Percentiles rank a stretch among this genome's conserved stretches.
Conservation (phyloP, 495 filamentous ascomycete genomes). For the Aspergillus funiculosus region DNA sequence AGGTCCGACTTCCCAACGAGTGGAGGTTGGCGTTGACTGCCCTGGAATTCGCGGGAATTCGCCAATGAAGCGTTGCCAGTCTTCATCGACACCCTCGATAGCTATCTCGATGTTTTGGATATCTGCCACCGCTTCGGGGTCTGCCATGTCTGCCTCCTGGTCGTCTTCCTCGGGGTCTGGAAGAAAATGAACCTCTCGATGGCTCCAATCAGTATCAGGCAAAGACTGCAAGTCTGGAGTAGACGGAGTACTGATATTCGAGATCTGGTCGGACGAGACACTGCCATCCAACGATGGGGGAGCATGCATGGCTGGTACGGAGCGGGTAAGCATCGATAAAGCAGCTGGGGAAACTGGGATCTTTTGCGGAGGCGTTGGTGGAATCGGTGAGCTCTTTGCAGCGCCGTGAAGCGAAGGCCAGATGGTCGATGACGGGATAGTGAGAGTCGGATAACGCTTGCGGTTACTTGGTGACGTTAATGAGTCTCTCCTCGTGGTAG, state of each 20-base stretch:
- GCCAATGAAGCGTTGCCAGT: slow-evolving; percentile 38
- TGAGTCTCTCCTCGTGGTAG: slow-evolving; percentile 33
- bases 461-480: slow-evolving; percentile 37
- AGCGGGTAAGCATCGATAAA: slow-evolving; percentile 59
- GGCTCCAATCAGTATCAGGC: slow-evolving; percentile 44
- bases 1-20: slow-evolving; percentile 25
- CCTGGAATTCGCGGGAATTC: slow-evolving; percentile 35
- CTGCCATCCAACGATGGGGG: slow-evolving; percentile 87
- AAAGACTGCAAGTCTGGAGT: slow-evolving; percentile 66
- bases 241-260: slow-evolving; percentile 66
- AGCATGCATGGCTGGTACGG: slow-evolving; percentile 67
- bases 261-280: slow-evolving; percentile 77
- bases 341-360: slow-evolving; percentile 72
- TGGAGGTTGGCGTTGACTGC: slow-evolving; percentile 16
- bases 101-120: slow-evolving; percentile 31
- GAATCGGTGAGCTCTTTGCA: slow-evolving; percentile 58
- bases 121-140: slow-evolving; percentile 15
- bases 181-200: slow-evolving; percentile 32
- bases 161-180: slow-evolving; percentile 21
- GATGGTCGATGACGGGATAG: slow-evolving; percentile 61
- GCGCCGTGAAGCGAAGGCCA: slow-evolving; percentile 53
- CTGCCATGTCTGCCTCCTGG: neutral
- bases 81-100: slow-evolving; percentile 31
- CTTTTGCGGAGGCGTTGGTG: slow-evolving; percentile 68
- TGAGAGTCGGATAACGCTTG: slow-evolving; percentile 57